These are phyloP conservation scores for Globisporangium cylindrosporum DNA, from an alignment of 352 stramenopile species.

Conservation along the genomic window DNA sequence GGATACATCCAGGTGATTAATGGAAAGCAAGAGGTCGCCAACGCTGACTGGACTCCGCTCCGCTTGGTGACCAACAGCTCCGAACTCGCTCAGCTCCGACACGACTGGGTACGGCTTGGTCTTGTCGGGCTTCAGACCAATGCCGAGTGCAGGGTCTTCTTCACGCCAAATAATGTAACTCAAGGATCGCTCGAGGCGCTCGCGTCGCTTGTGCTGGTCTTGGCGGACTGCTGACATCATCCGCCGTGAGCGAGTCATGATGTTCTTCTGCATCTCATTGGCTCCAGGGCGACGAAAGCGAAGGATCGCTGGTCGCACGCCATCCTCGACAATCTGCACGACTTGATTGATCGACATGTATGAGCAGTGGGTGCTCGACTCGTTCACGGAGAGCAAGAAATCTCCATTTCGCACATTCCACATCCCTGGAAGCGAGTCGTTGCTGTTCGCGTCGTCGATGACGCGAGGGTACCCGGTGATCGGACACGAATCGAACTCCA, in stretches of 20 bases:
- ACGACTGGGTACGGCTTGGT: constrained; percentile 56
- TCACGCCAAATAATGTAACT: constrained; percentile 71
- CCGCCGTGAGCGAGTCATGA: constrained; percentile 21
- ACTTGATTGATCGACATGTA: constrained; percentile 44
- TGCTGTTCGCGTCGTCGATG: constrained; percentile 44
- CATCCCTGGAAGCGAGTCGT: constrained; percentile 62
- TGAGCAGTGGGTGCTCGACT: constrained; percentile 34
- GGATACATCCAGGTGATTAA: constrained; percentile 68
- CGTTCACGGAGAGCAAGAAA: constrained; percentile 61
- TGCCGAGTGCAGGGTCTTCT: constrained; percentile 55
- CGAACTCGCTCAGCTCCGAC: constrained; percentile 29
- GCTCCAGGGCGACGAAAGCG: constrained; percentile 50
- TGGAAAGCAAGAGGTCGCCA: constrained; percentile 62
- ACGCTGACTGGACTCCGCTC: constrained; percentile 29
- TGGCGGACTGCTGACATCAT: constrained; percentile 9
- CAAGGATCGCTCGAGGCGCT: constrained; percentile 52
- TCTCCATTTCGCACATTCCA: constrained; percentile 62
- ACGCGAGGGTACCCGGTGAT: constrained; percentile 56
- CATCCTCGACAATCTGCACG: constrained; percentile 55
- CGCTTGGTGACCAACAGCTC: constrained; percentile 27
- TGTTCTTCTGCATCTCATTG: constrained; percentile 36
- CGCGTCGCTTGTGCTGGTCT: constrained; percentile 40
- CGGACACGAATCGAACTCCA: constrained; percentile 44
- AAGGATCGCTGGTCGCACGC: constrained; percentile 58
- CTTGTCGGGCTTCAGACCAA: constrained; percentile 51